These are phyloP conservation scores for Candida quercuum DNA, from an alignment of 805 yeast genomes.

Conservation along the genomic window DNA sequence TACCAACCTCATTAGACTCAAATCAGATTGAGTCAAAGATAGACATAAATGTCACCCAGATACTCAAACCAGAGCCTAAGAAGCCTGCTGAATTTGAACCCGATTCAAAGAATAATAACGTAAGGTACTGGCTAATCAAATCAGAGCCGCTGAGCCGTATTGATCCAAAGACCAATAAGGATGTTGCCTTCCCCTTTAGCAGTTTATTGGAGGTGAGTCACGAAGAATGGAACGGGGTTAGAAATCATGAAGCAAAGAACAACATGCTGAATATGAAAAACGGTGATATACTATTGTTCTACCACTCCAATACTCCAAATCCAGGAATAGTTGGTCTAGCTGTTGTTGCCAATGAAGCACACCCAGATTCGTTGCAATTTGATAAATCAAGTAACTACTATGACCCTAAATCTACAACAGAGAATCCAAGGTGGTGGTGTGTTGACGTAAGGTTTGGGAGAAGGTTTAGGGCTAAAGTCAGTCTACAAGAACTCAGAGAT, in stretches of 20 bases:
- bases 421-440: constrained; percentile 52
- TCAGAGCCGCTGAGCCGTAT: constrained; percentile 49
- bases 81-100: constrained; percentile 28
- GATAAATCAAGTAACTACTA: constrained; percentile 39
- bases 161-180: constrained; percentile 41
- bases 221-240: constrained; percentile 57
- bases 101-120: constrained; percentile 21
- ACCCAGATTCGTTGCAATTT: constrained; percentile 36
- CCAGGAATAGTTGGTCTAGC: constrained; percentile 55
- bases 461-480: constrained; percentile 36
- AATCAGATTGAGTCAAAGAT: neutral
- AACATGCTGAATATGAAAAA: constrained; percentile 40
- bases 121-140: constrained; percentile 48
- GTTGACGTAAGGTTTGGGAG: constrained; percentile 42
- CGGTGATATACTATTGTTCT: constrained; percentile 45
- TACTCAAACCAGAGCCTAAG: constrained; percentile 24
- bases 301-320: constrained; percentile 47
- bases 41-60: neutral
- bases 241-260: constrained; percentile 54
- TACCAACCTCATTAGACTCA: neutral
- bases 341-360: constrained; percentile 28
- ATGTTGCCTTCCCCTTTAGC: constrained; percentile 42
- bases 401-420: constrained; percentile 39
- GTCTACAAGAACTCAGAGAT: constrained; percentile 34
- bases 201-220: constrained; percentile 32